phyloP scores from a whole-genome alignment of 208 protist genomes.

The Wallacemonas collosoma region DNA sequence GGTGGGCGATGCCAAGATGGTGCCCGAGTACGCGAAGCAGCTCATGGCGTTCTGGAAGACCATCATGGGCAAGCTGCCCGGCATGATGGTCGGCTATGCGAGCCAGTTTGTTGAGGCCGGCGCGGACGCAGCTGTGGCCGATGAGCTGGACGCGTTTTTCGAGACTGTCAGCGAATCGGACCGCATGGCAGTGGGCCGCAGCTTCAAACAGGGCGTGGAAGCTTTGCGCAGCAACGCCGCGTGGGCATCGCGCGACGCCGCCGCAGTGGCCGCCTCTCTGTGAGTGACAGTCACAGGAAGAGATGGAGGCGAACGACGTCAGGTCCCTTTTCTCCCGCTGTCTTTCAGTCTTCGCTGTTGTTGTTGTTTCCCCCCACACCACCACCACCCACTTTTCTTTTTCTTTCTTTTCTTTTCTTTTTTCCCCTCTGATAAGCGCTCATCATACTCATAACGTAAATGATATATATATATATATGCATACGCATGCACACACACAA shows the following conservation, averaged over 20 bases:
- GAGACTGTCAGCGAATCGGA: constrained; percentile 40
- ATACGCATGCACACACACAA: not conserved
- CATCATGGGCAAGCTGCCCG: constrained; percentile 45
- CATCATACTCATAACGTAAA: not conserved
- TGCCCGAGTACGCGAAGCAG: constrained; percentile 35
- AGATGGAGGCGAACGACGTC: not conserved
- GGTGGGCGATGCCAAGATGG: constrained; percentile 30
- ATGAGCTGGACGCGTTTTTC: constrained; percentile 49
- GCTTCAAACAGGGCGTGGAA: constrained; percentile 42
- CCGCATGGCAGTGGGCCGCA: constrained; percentile 37
- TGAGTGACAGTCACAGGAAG: not conserved
- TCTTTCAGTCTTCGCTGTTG: not conserved
- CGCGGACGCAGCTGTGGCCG: constrained; percentile 35
- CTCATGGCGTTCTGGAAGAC: constrained; percentile 44
- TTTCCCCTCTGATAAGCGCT: not conserved
- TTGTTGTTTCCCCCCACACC: not conserved
- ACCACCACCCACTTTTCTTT: too few species aligned
- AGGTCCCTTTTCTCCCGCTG: not conserved
- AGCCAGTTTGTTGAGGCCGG: constrained; percentile 53
- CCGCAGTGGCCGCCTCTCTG: constrained; percentile 16
- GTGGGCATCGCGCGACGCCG: constrained; percentile 39
- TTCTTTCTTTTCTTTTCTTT: constrained; percentile 1
- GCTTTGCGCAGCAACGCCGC: constrained; percentile 44
- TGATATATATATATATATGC: not conserved
- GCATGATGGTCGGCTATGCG: constrained; percentile 48